A percentile compares a stretch with the other conserved stretches of the same genome.
Evolutionary conservation across 2,329 filamentous ascomycete species (phyloP).

Genomic region (Phialophora macrospora): DNA sequence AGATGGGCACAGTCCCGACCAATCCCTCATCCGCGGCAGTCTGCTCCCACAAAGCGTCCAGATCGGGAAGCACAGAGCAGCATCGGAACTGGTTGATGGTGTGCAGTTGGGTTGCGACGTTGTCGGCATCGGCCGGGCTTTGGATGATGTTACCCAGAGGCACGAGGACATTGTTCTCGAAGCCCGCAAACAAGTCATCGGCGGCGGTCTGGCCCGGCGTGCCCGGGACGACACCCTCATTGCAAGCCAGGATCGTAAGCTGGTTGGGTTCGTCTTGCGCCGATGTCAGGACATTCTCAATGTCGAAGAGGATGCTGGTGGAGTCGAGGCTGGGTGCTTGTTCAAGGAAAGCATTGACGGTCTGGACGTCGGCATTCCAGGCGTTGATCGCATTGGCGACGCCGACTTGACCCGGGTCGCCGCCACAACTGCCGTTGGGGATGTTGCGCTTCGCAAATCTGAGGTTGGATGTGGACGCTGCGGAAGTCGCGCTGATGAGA

Average conservation of each 20-base stretch:
- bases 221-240: constrained; percentile 10
- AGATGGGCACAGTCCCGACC: constrained; percentile 12
- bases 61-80: constrained; percentile 25
- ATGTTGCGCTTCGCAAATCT: constrained; percentile 26
- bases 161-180: constrained; percentile 19
- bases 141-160: constrained; percentile 22
- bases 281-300: constrained; percentile 10
- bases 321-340: constrained; percentile 16
- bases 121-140: constrained; percentile 10
- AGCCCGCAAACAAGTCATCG: constrained; percentile 20
- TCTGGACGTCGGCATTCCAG: constrained; percentile 28
- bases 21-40: constrained; percentile 27
- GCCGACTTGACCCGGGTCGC: constrained; percentile 14
- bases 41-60: constrained; percentile 21
- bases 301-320: constrained; percentile 3
- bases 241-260: constrained; percentile 20
- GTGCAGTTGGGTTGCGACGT: constrained; percentile 11
- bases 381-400: constrained; percentile 23
- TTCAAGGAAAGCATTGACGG: constrained; percentile 28
- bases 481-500: constrained; percentile 22
- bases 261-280: constrained; percentile 26
- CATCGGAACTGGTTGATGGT: constrained; percentile 28
- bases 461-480: constrained; percentile 19
- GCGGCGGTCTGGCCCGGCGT: constrained; percentile 18
- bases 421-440: constrained; percentile 21